phyloP scores from a whole-genome alignment of 345 rosid genomes.

The Cardiospermum halicacabum region DNA sequence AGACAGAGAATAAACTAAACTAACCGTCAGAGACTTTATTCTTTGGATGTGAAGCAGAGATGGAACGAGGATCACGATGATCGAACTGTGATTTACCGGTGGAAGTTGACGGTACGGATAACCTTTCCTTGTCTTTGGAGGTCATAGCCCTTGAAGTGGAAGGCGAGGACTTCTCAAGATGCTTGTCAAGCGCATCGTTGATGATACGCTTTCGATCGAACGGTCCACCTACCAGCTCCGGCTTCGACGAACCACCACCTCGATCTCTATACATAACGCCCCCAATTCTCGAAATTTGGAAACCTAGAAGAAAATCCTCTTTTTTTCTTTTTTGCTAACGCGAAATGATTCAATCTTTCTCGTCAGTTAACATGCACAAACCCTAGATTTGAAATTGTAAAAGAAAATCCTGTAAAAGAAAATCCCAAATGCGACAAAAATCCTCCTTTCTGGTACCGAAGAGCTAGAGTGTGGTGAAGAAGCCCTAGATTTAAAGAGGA shows the following conservation, averaged over 20 bases:
- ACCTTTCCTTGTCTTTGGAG: constrained; percentile 53
- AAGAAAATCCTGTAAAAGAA: neutral
- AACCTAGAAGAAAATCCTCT: neutral
- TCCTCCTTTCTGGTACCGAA: neutral
- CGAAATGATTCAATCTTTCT: neutral
- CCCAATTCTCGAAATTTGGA: neutral
- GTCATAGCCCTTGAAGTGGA: constrained; percentile 68
- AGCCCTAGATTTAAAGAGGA: constrained; percentile 5
- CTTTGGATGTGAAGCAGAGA: constrained; percentile 41
- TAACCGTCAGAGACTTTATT: constrained; percentile 64
- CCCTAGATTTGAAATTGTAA: neutral
- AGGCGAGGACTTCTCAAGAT: constrained; percentile 83
- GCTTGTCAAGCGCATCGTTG: constrained; percentile 87
- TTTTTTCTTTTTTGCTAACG: neutral
- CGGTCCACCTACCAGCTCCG: constrained; percentile 68
- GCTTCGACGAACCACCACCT: constrained; percentile 66
- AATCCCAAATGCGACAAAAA: neutral
- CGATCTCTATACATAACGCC: constrained; percentile 61
- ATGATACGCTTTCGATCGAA: constrained; percentile 85
- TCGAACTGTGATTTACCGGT: constrained; percentile 64
- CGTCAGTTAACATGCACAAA: neutral
- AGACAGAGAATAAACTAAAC: constrained; percentile 11
- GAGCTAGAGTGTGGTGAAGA: neutral
- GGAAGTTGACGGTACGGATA: constrained; percentile 72
- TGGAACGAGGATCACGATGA: constrained; percentile 51